Base-by-base conservation (phyloP, 768 basidiomycete species). In the Pleurotus ostreatus region DNA sequence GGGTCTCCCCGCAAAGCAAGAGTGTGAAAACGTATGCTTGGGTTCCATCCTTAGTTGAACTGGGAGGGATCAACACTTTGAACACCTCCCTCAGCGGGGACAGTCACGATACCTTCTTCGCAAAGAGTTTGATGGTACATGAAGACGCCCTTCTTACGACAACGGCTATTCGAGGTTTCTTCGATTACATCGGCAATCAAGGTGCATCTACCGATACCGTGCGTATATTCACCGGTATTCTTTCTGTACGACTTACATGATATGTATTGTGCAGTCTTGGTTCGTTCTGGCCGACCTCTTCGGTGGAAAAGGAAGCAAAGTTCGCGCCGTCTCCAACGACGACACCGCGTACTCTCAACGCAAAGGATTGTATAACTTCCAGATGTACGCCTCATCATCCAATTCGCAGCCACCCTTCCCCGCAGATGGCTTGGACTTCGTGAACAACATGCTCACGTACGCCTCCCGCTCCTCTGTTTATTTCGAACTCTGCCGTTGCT, bases 341-440 rank as follows among this genome's bases (percentile, higher is more conserved):
- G 72, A 69, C 1, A 80, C 78, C 0, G 73, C 81, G 0, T 84
- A 80, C 58, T 72, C 68, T 0, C 74, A 76, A 56, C 69, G 81
- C n/a, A 66, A 65, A 57, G 71, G 75, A 0, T 60, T 77, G 41
- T 79, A 79, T 49, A 76, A 72, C 2, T 71, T 82, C 53, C 81
- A 82, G 62, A 67, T 82, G 56, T 81, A 83, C 61, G 78, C 77
- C 0, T 78, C 76, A 0, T 71, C 76, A 5, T 40, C 37, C 39
- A 53, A 53, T 22, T 70, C 63, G 46, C 58, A 63, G 5, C 75
- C 77, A 2, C 78, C 78, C 0, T 82, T 71, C 65, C 80, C 81
- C 1, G 51, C 61, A 5, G 65, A 66, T 13, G 81, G 78, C 0
- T 74, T 80, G 53, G 62, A 66, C 0, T 78, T 82, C 59, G 60